Evolutionary conservation across 352 stramenopile species (phyloP).

Genomic region (Albugo laibachii): DNA sequence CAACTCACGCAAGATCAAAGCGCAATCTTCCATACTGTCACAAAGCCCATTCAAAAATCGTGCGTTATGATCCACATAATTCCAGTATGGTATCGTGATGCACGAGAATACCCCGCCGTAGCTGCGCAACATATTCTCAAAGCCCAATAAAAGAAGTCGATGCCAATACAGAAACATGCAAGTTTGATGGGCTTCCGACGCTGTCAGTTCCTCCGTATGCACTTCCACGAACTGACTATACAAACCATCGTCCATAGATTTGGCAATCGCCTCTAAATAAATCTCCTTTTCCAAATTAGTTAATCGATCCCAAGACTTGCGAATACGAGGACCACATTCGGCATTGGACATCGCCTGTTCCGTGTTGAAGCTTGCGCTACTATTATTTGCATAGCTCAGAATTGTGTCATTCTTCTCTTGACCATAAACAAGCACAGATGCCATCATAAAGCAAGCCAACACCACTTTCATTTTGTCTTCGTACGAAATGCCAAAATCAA

Average conservation of each 20-base stretch:
- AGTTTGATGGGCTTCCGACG: constrained; percentile 55
- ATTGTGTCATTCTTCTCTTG: no score
- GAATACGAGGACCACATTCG: constrained; percentile 40
- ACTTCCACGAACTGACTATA: constrained; percentile 80
- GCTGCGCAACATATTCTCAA: constrained; percentile 71
- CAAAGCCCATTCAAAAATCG: constrained; percentile 38
- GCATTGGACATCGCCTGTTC: constrained; percentile 1
- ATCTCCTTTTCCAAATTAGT: constrained; percentile 36
- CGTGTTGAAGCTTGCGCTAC: background rate
- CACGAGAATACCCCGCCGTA: constrained; percentile 67
- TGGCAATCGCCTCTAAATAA: constrained; percentile 53
- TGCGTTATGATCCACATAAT: constrained; percentile 71
- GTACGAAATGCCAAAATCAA: no score
- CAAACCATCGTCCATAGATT: constrained; percentile 55
- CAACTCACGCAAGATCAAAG: constrained; percentile 42
- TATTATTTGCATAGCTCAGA: no score
- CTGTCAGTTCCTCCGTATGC: constrained; percentile 72
- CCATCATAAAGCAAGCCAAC: no score
- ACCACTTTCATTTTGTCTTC: no score
- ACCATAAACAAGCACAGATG: no score
- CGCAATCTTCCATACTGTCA: constrained; percentile 49
- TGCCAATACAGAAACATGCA: constrained; percentile 84
- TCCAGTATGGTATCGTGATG: constrained; percentile 74
- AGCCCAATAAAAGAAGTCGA: constrained; percentile 50
- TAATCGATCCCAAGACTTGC: constrained; percentile 53